Conservation (phyloP, 2,329 filamentous ascomycete species). For the Aspergillus pseudoglaucus region DNA sequence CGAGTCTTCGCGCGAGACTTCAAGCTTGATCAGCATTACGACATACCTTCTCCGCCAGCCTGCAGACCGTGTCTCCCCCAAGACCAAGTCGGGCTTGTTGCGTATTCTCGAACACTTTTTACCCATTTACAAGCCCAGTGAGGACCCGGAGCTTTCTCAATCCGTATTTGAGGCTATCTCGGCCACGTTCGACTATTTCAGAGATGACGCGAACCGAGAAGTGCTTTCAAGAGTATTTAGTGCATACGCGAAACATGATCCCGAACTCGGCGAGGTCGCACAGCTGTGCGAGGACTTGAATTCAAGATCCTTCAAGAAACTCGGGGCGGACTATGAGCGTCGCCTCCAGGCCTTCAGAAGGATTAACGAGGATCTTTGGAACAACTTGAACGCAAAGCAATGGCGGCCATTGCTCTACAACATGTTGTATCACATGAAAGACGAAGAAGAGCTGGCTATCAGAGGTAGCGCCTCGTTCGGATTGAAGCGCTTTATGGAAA, state of each 20-base stretch:
- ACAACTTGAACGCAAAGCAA: slow-evolving; percentile 59
- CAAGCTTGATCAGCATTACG: slow-evolving; percentile 71
- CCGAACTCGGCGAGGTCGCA: slow-evolving; percentile 57
- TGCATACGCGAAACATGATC: slow-evolving; percentile 61
- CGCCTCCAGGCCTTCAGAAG: slow-evolving; percentile 68
- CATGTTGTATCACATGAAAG: slow-evolving; percentile 75
- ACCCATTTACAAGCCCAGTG: slow-evolving; percentile 53
- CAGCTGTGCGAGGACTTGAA: slow-evolving; percentile 73
- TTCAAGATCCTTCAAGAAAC: slow-evolving; percentile 61
- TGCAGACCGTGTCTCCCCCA: slow-evolving; percentile 72
- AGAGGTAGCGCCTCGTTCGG: slow-evolving; percentile 75
- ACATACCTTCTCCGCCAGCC: slow-evolving; percentile 79
- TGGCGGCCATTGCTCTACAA: slow-evolving; percentile 89
- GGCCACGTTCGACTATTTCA: slow-evolving; percentile 84
- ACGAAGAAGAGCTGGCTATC: slow-evolving; percentile 83
- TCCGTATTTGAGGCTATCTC: slow-evolving; percentile 68
- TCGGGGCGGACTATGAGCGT: slow-evolving; percentile 83
- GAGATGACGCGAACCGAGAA: slow-evolving; percentile 68
- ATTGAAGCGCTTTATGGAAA: slow-evolving; percentile 70
- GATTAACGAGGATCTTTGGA: slow-evolving; percentile 60
- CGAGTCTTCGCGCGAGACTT: slow-evolving; percentile 55
- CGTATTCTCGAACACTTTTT: slow-evolving; percentile 76
- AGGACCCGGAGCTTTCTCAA: slow-evolving; percentile 53
- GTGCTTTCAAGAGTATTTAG: slow-evolving; percentile 66
- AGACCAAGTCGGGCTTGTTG: slow-evolving; percentile 73